Evolutionary conservation across 2,329 filamentous ascomycete species (phyloP).

Genomic region (Rachicladosporium sp.): DNA sequence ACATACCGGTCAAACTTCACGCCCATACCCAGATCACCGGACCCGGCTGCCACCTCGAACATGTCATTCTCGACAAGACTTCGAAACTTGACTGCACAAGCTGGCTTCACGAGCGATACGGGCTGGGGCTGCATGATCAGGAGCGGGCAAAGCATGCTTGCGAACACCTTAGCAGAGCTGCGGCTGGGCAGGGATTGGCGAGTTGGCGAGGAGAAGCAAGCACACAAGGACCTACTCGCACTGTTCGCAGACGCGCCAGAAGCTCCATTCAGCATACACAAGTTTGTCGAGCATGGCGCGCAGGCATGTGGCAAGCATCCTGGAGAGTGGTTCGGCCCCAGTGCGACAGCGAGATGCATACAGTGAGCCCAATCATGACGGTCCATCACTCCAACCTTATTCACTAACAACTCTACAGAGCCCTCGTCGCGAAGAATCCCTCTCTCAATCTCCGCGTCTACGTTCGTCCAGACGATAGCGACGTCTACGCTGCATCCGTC

Average conservation of each 20-base stretch:
- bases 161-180: constrained; percentile 66
- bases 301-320: constrained; percentile 83
- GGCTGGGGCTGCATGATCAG: constrained; percentile 99
- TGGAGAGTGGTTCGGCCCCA: constrained; percentile 98
- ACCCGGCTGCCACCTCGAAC: constrained; percentile 55
- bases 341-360: constrained; percentile 85
- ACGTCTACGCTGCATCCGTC: constrained; percentile 87
- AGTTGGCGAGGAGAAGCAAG: constrained; percentile 42
- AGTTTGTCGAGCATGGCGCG: constrained; percentile 81
- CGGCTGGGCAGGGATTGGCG: constrained; percentile 79
- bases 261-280: constrained; percentile 89
- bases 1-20: constrained; percentile 85
- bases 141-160: constrained; percentile 83
- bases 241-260: constrained; percentile 77
- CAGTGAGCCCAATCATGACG: constrained; percentile 46
- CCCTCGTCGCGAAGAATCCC: constrained; percentile 55
- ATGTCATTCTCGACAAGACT: constrained; percentile 78
- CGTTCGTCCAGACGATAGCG: constrained; percentile 75
- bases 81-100: constrained; percentile 65
- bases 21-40: constrained; percentile 64
- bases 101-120: constrained; percentile 81
- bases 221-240: constrained; percentile 59
- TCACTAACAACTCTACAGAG: constrained; percentile 38
- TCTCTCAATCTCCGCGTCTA: constrained; percentile 64
- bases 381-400: constrained; percentile 1